Percentiles rank a stretch among this genome's conserved stretches.
Evolutionary conservation across 2,329 filamentous ascomycete genomes (phyloP).

Genomic region (Trichoderma gracile): DNA sequence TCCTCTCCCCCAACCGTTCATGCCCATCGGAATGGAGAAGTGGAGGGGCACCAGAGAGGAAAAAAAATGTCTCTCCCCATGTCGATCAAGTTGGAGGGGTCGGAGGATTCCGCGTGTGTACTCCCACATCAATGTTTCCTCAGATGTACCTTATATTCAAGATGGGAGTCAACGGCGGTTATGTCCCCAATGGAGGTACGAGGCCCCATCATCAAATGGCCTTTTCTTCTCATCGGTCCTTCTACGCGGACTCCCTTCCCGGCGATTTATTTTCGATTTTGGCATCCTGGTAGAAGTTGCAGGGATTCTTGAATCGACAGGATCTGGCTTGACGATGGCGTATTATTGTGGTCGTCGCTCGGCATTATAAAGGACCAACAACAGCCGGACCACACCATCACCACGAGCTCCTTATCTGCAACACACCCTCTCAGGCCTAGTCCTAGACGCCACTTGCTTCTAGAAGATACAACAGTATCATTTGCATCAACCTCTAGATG

Average conservation of each 20-base stretch:
- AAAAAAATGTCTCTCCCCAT: conserved; percentile 6
- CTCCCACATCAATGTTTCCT: background rate
- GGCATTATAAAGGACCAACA: conserved; percentile 9
- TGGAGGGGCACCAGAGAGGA: background rate
- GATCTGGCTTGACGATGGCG: background rate
- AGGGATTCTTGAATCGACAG: background rate
- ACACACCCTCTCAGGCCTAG: conserved; percentile 6
- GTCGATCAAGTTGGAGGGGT: conserved; percentile 21
- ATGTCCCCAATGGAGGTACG: no score
- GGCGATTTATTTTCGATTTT: background rate
- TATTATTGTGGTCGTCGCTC: background rate
- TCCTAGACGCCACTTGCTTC: background rate
- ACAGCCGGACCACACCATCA: conserved; percentile 15
- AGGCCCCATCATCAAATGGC: no score
- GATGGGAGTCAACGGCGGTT: no score
- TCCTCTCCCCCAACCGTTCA: background rate
- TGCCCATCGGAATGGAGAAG: conserved; percentile 18
- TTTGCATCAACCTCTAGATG: no score
- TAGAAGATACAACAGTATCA: background rate
- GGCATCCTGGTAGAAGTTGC: background rate
- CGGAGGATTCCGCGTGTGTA: conserved; percentile 18
- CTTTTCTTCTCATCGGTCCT: background rate
- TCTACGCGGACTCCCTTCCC: no score
- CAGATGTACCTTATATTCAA: no score
- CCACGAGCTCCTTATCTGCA: conserved; percentile 2